Evolutionary conservation across 2,329 filamentous ascomycete genomes (phyloP).

Genomic region (Fusarium lateritium): DNA sequence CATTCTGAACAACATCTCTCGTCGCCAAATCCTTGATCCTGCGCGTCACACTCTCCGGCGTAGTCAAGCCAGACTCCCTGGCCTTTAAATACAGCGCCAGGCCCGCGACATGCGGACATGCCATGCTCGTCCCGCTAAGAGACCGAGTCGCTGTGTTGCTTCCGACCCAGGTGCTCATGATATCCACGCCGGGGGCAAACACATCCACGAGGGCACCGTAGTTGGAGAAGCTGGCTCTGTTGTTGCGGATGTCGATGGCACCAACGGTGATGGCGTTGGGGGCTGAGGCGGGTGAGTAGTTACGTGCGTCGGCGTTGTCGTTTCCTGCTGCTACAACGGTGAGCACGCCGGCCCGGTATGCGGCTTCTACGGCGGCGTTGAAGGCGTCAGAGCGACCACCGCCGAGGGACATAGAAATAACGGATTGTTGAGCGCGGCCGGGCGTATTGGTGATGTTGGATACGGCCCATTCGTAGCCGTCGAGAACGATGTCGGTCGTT

Average conservation of each 20-base stretch:
- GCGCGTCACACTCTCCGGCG: slow-evolving; percentile 59
- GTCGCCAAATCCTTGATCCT: slow-evolving; percentile 60
- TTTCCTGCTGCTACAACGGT: slow-evolving; percentile 71
- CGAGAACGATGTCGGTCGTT: slow-evolving; percentile 47
- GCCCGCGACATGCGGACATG: slow-evolving; percentile 72
- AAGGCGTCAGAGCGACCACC: slow-evolving; percentile 61
- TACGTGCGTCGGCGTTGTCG: slow-evolving; percentile 56
- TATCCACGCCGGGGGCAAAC: slow-evolving; percentile 64
- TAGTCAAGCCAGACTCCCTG: slow-evolving; percentile 50
- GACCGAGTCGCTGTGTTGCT: slow-evolving; percentile 58
- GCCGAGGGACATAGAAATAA: slow-evolving; percentile 71
- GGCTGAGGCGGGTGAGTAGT: slow-evolving; percentile 64
- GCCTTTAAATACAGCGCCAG: slow-evolving; percentile 68
- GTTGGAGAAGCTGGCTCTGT: slow-evolving; percentile 64
- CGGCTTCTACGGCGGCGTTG: slow-evolving; percentile 65
- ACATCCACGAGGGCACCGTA: slow-evolving; percentile 65
- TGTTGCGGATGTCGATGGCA: slow-evolving; percentile 59
- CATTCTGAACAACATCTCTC: slow-evolving; percentile 55
- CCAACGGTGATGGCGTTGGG: slow-evolving; percentile 68
- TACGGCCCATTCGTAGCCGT: slow-evolving; percentile 58
- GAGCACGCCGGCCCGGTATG: slow-evolving; percentile 63
- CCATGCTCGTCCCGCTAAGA: slow-evolving; percentile 74
- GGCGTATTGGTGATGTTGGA: slow-evolving; percentile 58
- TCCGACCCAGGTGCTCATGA: slow-evolving; percentile 64
- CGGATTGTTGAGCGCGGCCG: slow-evolving; percentile 58